These are phyloP conservation scores for Amanita jacksonii DNA, from an alignment of 768 basidiomycete genomes.

Conservation along the genomic window DNA sequence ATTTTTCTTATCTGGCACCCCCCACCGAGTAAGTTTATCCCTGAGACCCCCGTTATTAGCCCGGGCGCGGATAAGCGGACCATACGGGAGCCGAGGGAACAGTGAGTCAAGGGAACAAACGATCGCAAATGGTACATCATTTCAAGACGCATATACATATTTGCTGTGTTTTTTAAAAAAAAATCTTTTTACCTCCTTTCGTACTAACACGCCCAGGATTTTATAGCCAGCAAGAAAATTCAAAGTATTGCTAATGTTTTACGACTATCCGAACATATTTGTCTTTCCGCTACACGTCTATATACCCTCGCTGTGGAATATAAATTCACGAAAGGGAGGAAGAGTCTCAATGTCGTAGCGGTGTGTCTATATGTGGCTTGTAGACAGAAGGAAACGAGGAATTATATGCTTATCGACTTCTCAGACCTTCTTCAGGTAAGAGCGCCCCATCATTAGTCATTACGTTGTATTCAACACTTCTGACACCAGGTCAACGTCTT, in stretches of 20 bases:
- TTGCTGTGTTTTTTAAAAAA: too few species aligned
- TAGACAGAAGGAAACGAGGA: constrained; percentile 80
- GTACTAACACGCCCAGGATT: neutral
- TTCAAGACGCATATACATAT: too few species aligned
- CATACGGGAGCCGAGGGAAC: constrained; percentile 70
- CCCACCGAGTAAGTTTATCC: neutral
- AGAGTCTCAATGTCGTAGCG: constrained; percentile 88
- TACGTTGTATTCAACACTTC: too few species aligned
- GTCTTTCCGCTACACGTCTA: constrained; percentile 72
- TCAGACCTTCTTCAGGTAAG: constrained; percentile 86
- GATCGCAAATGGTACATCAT: constrained; percentile 64
- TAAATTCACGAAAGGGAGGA: constrained; percentile 90
- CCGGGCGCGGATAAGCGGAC: constrained; percentile 73
- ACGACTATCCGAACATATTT: constrained; percentile 70
- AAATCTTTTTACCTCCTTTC: neutral
- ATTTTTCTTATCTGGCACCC: neutral
- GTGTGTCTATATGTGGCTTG: constrained; percentile 95
- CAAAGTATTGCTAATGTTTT: constrained; percentile 72
- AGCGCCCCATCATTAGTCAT: too few species aligned
- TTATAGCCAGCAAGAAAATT: constrained; percentile 74
- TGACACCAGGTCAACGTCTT: constrained; percentile 95
- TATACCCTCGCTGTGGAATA: constrained; percentile 92
- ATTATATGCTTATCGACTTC: constrained; percentile 98
- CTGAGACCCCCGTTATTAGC: constrained; percentile 32
- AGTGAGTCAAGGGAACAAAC: constrained; percentile 86